Evolutionary conservation across 192 early-diverging fungal species (phyloP).

Genomic region (Funneliformis mosseae): DNA sequence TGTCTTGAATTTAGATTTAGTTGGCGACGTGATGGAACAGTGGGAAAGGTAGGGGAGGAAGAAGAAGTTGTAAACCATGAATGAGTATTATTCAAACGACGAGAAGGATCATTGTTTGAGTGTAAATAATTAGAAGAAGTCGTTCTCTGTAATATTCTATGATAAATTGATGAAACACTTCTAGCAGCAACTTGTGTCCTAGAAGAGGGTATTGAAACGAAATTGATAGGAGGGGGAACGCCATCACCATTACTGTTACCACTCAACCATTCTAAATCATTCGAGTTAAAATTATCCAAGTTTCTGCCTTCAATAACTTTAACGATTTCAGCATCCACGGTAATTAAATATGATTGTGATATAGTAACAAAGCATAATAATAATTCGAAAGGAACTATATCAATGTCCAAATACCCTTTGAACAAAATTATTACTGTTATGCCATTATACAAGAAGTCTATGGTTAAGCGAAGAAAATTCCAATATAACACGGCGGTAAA

Average conservation of each 20-base stretch:
- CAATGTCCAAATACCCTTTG: background rate
- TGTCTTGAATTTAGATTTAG: background rate
- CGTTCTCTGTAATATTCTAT: background rate
- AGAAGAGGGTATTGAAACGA: background rate
- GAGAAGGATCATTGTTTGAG: too few species aligned
- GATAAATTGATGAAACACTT: background rate
- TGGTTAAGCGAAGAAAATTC: conserved; percentile 21
- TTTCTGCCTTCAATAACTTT: conserved; percentile 21
- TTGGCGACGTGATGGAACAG: background rate
- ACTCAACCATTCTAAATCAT: background rate
- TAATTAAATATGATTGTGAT: conserved; percentile 23
- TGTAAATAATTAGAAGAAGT: background rate
- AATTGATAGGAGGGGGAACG: background rate
- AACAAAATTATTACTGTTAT: background rate
- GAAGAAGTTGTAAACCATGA: background rate
- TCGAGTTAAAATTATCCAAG: background rate
- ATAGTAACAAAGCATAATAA: conserved; percentile 12
- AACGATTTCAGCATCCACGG: conserved; percentile 29
- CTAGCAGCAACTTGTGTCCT: background rate
- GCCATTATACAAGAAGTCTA: conserved; percentile 8
- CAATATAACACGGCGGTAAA: conserved; percentile 27
- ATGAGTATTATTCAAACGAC: background rate
- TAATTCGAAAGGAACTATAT: background rate
- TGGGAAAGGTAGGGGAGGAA: background rate
- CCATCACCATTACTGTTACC: background rate